Evolutionary conservation across 768 basidiomycete genomes (phyloP).

Genomic region (Panellus pusillus): DNA sequence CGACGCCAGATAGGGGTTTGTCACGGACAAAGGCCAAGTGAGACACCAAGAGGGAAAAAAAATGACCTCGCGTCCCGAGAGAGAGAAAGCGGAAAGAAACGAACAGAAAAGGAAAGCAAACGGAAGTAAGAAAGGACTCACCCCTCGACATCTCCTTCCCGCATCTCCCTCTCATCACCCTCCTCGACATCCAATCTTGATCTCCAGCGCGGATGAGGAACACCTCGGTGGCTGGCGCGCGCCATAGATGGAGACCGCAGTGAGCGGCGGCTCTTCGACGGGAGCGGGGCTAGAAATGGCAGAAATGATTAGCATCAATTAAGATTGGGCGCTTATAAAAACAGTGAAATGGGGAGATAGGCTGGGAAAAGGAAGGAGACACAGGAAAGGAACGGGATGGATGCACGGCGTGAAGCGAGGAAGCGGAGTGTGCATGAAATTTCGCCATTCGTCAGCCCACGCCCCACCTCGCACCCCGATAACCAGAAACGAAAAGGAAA

Average conservation of each 20-base stretch:
- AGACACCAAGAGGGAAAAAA: too few relatives aligned
- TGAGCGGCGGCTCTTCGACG: slow-evolving; percentile 6
- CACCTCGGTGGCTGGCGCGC: slow-evolving; percentile 11
- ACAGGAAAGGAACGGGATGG: too few relatives aligned
- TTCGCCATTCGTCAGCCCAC: neutral
- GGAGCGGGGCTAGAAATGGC: neutral
- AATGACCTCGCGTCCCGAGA: neutral
- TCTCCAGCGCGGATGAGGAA: slow-evolving; percentile 20
- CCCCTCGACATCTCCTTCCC: neutral
- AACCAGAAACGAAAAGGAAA: neutral
- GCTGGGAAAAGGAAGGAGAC: too few relatives aligned
- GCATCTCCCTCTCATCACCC: slow-evolving; percentile 4
- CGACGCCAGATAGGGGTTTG: too few relatives aligned
- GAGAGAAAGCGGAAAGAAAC: too few relatives aligned
- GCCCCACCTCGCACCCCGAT: neutral
- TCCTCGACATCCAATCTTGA: slow-evolving; percentile 18
- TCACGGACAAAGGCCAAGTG: too few relatives aligned
- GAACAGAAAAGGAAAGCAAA: neutral
- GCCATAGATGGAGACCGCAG: slow-evolving; percentile 12
- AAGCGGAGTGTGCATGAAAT: too few relatives aligned
- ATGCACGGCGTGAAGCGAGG: too few relatives aligned
- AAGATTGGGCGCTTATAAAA: too few relatives aligned
- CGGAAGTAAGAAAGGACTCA: slow-evolving; percentile 4
- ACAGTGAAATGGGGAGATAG: too few relatives aligned
- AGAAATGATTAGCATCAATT: neutral